These are phyloP conservation scores for Stephania japonica DNA, from an alignment of 164 flowering plant genomes.

Conservation along the genomic window DNA sequence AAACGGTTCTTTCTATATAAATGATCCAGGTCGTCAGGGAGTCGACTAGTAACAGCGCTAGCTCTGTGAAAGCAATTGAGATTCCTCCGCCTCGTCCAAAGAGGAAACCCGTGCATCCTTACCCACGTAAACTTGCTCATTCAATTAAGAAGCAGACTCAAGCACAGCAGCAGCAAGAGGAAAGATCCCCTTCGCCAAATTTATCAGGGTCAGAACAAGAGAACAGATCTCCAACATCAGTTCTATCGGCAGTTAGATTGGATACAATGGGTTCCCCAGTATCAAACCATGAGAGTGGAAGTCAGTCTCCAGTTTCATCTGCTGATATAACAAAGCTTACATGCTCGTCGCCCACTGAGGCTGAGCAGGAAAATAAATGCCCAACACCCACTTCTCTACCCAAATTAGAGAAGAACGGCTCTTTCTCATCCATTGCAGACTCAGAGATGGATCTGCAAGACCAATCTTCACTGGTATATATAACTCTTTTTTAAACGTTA, in stretches of 20 bases:
- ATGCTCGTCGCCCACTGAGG: conserved; percentile 12
- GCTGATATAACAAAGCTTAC: conserved; percentile 21
- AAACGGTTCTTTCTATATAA: conserved; percentile 9
- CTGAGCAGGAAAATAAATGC: conserved; percentile 13
- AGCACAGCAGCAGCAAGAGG: conserved; percentile 16
- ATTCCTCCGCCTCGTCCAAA: conserved; percentile 94
- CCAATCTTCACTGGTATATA: conserved; percentile 29
- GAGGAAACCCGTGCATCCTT: conserved; percentile 77
- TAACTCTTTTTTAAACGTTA: no score
- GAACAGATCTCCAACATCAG: conserved; percentile 60
- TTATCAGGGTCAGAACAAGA: conserved; percentile 35
- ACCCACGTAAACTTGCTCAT: conserved; percentile 60
- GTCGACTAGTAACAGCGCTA: conserved; percentile 27
- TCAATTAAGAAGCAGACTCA: conserved; percentile 18
- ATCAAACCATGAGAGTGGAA: conserved; percentile 32
- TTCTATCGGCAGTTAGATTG: conserved; percentile 45
- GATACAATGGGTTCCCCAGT: conserved; percentile 30
- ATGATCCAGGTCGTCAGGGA: conserved; percentile 50
- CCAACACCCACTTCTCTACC: conserved; percentile 16
- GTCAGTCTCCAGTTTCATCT: conserved; percentile 49
- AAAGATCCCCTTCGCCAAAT: conserved; percentile 35
- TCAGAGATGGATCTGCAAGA: conserved; percentile 18
- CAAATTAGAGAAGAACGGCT: conserved; percentile 32
- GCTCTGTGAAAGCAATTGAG: conserved; percentile 47
- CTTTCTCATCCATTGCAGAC: conserved; percentile 14